These are phyloP conservation scores for Byssochlamys sp. DNA, from an alignment of 2,329 filamentous ascomycete species.

Conservation along the genomic window DNA sequence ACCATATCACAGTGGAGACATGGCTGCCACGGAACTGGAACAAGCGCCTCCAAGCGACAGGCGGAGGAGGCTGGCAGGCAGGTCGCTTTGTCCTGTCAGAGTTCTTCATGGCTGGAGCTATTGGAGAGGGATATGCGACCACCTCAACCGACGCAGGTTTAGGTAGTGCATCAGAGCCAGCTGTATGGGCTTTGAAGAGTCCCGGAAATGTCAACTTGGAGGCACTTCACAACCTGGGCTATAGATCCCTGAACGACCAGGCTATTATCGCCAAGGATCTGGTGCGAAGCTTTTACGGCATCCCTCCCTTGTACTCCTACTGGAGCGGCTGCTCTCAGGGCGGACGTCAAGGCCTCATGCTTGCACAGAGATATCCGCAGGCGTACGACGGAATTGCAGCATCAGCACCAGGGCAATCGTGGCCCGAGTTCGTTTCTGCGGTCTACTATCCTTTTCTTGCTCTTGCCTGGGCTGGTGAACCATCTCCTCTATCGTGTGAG, in stretches of 20 bases:
- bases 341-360: slow-evolving; percentile 14
- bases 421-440: slow-evolving; percentile 11
- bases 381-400: slow-evolving; percentile 50
- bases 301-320: slow-evolving; percentile 9
- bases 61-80: slow-evolving; percentile 29
- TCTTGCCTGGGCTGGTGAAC: slow-evolving; percentile 5
- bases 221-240: slow-evolving; percentile 20
- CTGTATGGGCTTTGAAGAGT: slow-evolving; percentile 6
- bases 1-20: slow-evolving; percentile 21
- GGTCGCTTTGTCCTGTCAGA: slow-evolving; percentile 4
- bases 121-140: slow-evolving; percentile 5
- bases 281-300: slow-evolving; percentile 2
- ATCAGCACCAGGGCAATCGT: slow-evolving; percentile 40
- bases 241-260: slow-evolving; percentile 20
- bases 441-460: slow-evolving; percentile 7
- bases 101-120: slow-evolving; percentile 7
- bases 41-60: slow-evolving; percentile 27
- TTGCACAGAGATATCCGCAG: slow-evolving; percentile 44
- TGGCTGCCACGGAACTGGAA: slow-evolving; percentile 31
- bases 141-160: slow-evolving; percentile 8
- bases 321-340: slow-evolving; percentile 15
- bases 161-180: not conserved
- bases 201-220: slow-evolving; percentile 5
- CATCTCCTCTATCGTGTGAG: slow-evolving; percentile 2
- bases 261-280: slow-evolving; percentile 7